phyloP scores from a whole-genome alignment of 768 basidiomycete species.

The Kwoniella sp. region DNA sequence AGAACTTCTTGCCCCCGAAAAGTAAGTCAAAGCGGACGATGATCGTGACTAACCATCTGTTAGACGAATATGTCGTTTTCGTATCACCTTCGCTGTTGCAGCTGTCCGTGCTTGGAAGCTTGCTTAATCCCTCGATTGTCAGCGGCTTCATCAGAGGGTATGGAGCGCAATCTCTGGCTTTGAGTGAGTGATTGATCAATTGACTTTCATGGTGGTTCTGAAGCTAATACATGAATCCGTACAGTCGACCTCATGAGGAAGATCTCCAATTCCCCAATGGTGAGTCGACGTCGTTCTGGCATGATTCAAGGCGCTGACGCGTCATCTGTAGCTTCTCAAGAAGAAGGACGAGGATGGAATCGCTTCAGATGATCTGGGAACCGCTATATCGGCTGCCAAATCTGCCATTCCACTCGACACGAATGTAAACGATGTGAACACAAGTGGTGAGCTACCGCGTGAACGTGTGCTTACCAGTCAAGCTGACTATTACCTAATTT shows the following conservation, averaged over 20 bases:
- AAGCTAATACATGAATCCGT: not conserved
- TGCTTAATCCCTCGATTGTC: constrained; percentile 72
- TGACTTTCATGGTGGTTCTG: no score
- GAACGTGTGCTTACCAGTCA: no score
- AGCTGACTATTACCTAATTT: not conserved
- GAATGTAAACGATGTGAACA: constrained; percentile 62
- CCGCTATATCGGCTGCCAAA: constrained; percentile 31
- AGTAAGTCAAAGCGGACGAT: constrained; percentile 60
- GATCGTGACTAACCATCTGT: not conserved
- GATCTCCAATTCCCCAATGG: constrained; percentile 87
- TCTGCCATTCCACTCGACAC: constrained; percentile 47
- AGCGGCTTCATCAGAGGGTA: constrained; percentile 70
- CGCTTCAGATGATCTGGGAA: constrained; percentile 52
- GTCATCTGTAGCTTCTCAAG: constrained; percentile 27
- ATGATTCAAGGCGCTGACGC: no score
- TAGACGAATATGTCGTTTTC: constrained; percentile 99
- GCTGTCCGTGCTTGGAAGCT: constrained; percentile 71
- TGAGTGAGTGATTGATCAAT: constrained; percentile 32
- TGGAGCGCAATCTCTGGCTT: constrained; percentile 62
- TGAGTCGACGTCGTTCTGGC: constrained; percentile 57
- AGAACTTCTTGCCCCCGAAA: constrained; percentile 87
- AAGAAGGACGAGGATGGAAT: constrained; percentile 72
- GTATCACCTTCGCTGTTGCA: constrained; percentile 84
- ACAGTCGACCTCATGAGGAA: constrained; percentile 73
- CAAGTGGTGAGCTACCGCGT: constrained; percentile 82